Base-by-base conservation (phyloP, 2,329 filamentous ascomycete genomes). In the Orbilia javanica region DNA sequence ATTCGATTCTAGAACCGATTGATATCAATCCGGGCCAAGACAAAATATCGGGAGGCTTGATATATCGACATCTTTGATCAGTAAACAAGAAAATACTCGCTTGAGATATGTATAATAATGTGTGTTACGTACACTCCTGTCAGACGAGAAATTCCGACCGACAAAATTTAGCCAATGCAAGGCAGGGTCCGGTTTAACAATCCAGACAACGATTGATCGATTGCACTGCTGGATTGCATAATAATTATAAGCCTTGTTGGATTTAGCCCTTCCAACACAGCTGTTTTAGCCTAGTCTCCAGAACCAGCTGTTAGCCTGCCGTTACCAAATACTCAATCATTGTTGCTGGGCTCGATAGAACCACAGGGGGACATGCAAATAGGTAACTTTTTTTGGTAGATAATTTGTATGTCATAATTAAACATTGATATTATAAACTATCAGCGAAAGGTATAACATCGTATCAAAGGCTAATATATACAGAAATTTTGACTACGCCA, bases 401-500 rank as follows among this genome's bases (percentile, higher is more conserved):
- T 36, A 2, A 39, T 39, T 39, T 64, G 15, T 11, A 48, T 48
- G 39, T 44, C 34, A 44, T 63, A n/a, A 48, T 46, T 64, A 64
- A 64, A 46, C 60, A 64, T 64, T 64, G 42, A 64, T 13, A 29
- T 46, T 18, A 3, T 31, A 46, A 64, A 48, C 39, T 55, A 44
- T 48, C 39, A 72, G 46, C 44, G 60, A 46, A 57, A 36, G 34
- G 39, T 60, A 73, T 66, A 60, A 73, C 39, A 66, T 73, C 50
- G 65, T 64, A 57, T 64, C 46, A 53, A 63, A 62, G 55, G 53
- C 44, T 64, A 46, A 71, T 50, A 69, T 76, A 27, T 76, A 69
- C 34, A 69, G 22, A 46, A 66, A 65, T 29, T 15, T 50, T 42
- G 42, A 72, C 46, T 36, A 67, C 63, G 63, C 63, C 63, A 75